Evolutionary conservation across 75 land plant genomes (phyloP), one percentile per base, ranked within the genome.

Genomic region (Pseudotsuga menziesii): DNA sequence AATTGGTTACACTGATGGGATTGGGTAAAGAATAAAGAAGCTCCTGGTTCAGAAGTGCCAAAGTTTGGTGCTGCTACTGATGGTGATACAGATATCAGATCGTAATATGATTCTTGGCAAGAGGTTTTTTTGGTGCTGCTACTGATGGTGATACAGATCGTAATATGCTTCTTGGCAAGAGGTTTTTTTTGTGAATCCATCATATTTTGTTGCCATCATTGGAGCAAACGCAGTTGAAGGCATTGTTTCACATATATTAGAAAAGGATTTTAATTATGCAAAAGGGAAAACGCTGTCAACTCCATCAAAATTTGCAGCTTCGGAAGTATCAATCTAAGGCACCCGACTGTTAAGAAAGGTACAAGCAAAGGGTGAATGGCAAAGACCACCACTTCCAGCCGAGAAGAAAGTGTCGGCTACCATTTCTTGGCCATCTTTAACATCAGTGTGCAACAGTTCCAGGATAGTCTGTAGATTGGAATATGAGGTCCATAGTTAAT

Each of bases 81-180:
- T 90, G 99, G 99, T 85, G 99, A 97, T 90, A 98, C 99, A 63
- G n/a, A n/a, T n/a, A n/a, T n/a, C n/a, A n/a, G 99, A 97, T 88
- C 89, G 99, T 11, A 97, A 97, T 82, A 97, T 97, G 99, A 76
- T 97, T 74, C 92, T 97, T 83, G 99, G 99, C 56, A 95, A 93
- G 85, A 97, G 98, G 99, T 97, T n/a, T n/a, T n/a, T n/a, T n/a
- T n/a, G n/a, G n/a, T n/a, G n/a, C n/a, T n/a, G n/a, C n/a, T n/a
- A n/a, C n/a, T n/a, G n/a, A n/a, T n/a, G n/a, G n/a, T n/a, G n/a
- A n/a, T n/a, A n/a, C n/a, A n/a, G n/a, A n/a, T n/a, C n/a, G n/a
- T n/a, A n/a, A n/a, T n/a, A n/a, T n/a, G n/a, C n/a, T n/a, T n/a
- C n/a, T n/a, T n/a, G n/a, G n/a, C n/a, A n/a, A n/a, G n/a, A n/a